Percentiles rank a stretch among this genome's conserved stretches.
Conservation (phyloP, 1,139 yeast species). For the Pichia inconspicua region DNA sequence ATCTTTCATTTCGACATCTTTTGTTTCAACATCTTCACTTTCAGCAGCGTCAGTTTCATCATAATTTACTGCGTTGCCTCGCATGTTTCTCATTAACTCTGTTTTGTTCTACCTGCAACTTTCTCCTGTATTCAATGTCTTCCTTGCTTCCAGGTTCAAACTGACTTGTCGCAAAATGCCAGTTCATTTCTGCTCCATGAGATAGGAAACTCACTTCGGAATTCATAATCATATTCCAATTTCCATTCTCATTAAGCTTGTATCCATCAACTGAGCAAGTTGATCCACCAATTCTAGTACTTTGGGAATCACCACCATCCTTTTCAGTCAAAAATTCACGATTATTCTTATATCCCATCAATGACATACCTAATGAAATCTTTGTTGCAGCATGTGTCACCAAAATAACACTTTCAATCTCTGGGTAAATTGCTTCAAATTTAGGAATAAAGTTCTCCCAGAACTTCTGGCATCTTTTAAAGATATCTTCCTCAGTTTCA, state of each 20-base stretch:
- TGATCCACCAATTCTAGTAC: slow-evolving; percentile 42
- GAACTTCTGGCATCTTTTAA: slow-evolving; percentile 37
- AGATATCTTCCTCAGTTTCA: slow-evolving; percentile 42
- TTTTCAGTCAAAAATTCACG: slow-evolving; percentile 31
- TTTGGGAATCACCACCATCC: slow-evolving; percentile 41
- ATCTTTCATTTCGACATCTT: slow-evolving; percentile 4
- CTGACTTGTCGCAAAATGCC: slow-evolving; percentile 41
- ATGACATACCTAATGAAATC: slow-evolving; percentile 50
- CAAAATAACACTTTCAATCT: slow-evolving; percentile 36
- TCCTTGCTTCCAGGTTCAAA: slow-evolving; percentile 59
- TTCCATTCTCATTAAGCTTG: slow-evolving; percentile 9
- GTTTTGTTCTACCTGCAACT: slow-evolving; percentile 13
- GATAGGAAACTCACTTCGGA: slow-evolving; percentile 45
- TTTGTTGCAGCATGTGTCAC: slow-evolving; percentile 58
- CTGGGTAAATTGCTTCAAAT: slow-evolving; percentile 39
- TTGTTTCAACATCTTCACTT: slow-evolving; percentile 1
- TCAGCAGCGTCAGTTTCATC: slow-evolving; percentile 1
- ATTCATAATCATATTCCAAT: slow-evolving; percentile 41
- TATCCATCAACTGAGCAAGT: slow-evolving; percentile 51
- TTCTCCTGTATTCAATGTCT: slow-evolving; percentile 41
- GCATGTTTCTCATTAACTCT: slow-evolving; percentile 12
- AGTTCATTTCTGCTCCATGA: slow-evolving; percentile 53
- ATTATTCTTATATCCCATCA: slow-evolving; percentile 35
- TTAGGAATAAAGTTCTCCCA: slow-evolving; percentile 42
- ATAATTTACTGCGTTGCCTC: slow-evolving; percentile 16